Percentiles rank a stretch among this genome's conserved stretches.
phyloP scores from a whole-genome alignment of 2,329 filamentous ascomycete genomes.

The Ophiostoma populinum region DNA sequence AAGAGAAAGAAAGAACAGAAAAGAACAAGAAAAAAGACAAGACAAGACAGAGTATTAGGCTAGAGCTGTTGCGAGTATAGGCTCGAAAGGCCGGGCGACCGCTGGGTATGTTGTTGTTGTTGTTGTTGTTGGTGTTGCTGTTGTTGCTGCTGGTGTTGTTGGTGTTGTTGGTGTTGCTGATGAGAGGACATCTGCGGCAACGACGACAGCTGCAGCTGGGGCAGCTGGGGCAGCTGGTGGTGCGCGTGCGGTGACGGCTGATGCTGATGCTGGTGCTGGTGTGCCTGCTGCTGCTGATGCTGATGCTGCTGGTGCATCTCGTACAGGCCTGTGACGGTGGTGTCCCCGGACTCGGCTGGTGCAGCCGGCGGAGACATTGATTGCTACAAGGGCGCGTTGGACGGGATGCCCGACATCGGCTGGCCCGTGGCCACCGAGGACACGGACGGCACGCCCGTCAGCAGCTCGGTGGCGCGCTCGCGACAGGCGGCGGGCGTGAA shows the following conservation, averaged over 20 bases:
- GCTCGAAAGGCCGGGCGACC: conserved; percentile 2
- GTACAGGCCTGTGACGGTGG: conserved; percentile 18
- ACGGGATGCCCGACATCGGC: too few species aligned
- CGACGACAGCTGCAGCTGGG: too few species aligned
- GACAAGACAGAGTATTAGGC: not conserved
- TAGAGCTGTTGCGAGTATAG: conserved; percentile 7
- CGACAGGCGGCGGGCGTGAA: conserved; percentile 78
- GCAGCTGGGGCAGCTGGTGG: conserved; percentile 5
- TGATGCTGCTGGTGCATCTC: conserved; percentile 15
- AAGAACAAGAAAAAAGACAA: not conserved
- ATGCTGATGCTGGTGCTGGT: not conserved
- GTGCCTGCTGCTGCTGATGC: conserved; percentile 3
- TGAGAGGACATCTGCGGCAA: conserved; percentile 8
- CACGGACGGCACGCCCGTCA: conserved; percentile 21
- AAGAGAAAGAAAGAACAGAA: not conserved
- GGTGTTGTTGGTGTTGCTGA: conserved; percentile 3
- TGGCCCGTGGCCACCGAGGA: not conserved
- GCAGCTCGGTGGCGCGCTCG: conserved; percentile 55
- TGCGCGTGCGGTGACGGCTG: conserved; percentile 4
- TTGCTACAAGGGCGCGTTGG: conserved; percentile 27
- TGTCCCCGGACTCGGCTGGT: conserved; percentile 29
- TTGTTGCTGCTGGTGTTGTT: not conserved
- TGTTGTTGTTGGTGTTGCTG: conserved; percentile 4
- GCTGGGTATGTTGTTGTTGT: conserved; percentile 6
- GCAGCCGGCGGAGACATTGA: conserved; percentile 33